Evolutionary conservation across 2,329 filamentous ascomycete genomes (phyloP).

Genomic region (Emmonsia crescens): DNA sequence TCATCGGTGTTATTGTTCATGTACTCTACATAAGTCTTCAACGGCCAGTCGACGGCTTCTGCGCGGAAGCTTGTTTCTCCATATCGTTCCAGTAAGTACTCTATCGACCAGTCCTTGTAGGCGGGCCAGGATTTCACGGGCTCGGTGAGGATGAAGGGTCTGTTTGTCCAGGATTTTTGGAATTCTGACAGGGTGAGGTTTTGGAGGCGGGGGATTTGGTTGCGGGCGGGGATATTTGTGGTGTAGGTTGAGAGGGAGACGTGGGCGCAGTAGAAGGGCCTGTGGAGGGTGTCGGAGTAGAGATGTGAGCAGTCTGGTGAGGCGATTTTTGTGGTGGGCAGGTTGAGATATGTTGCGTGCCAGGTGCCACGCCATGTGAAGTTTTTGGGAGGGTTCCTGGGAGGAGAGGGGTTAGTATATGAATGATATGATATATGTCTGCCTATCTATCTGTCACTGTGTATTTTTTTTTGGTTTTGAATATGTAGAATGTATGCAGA

Average conservation of each 20-base stretch:
- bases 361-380: slow-evolving; percentile 72
- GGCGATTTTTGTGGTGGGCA: slow-evolving; percentile 44
- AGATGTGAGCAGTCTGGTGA: slow-evolving; percentile 63
- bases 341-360: slow-evolving; percentile 63
- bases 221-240: slow-evolving; percentile 58
- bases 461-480: neutral
- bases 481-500: neutral
- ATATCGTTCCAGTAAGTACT: slow-evolving; percentile 55
- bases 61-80: slow-evolving; percentile 64
- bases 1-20: slow-evolving; percentile 73
- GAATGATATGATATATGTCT: neutral
- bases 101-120: slow-evolving; percentile 61
- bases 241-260: slow-evolving; percentile 57
- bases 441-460: neutral
- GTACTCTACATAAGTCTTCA: slow-evolving; percentile 71
- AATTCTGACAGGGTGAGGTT: slow-evolving; percentile 65
- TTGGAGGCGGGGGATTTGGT: slow-evolving; percentile 60
- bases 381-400: slow-evolving; percentile 7
- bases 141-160: slow-evolving; percentile 75
- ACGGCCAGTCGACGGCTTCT: slow-evolving; percentile 86
- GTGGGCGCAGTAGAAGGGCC: slow-evolving; percentile 82
- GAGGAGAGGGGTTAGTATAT: neutral
- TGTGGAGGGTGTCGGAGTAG: slow-evolving; percentile 81
- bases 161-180: slow-evolving; percentile 60
- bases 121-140: slow-evolving; percentile 76